Percentiles rank a stretch among this genome's conserved stretches.
These are phyloP conservation scores for Ogataea nitratoaversa DNA, from an alignment of 805 yeast species.

Conservation along the genomic window DNA sequence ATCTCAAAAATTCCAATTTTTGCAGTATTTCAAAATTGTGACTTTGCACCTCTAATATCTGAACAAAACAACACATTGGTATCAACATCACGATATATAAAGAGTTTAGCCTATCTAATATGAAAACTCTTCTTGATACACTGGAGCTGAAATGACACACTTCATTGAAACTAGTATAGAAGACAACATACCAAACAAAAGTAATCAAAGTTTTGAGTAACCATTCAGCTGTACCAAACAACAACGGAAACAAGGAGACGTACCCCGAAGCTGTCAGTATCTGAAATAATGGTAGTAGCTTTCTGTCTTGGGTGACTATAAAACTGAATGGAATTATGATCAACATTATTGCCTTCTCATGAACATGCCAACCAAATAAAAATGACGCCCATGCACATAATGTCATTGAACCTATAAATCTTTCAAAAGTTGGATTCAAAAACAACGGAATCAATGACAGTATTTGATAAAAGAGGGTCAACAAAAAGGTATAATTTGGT, in stretches of 20 bases:
- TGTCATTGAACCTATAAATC: slow-evolving; percentile 81
- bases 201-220: slow-evolving; percentile 73
- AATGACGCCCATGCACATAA: slow-evolving; percentile 89
- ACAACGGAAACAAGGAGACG: slow-evolving; percentile 82
- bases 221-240: slow-evolving; percentile 78
- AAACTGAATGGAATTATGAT: slow-evolving; percentile 86
- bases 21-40: slow-evolving; percentile 48
- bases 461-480: slow-evolving; percentile 82
- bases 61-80: slow-evolving; percentile 50
- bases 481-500: slow-evolving; percentile 70
- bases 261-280: slow-evolving; percentile 76
- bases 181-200: slow-evolving; percentile 79
- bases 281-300: slow-evolving; percentile 68
- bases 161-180: slow-evolving; percentile 66
- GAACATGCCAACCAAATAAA: slow-evolving; percentile 98
- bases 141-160: slow-evolving; percentile 47
- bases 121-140: slow-evolving; percentile 45
- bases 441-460: slow-evolving; percentile 71
- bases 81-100: slow-evolving; percentile 64
- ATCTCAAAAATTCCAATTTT: slow-evolving; percentile 65
- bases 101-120: slow-evolving; percentile 66
- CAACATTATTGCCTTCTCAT: slow-evolving; percentile 92
- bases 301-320: slow-evolving; percentile 63
- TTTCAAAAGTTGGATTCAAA: slow-evolving; percentile 64
- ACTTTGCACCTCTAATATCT: slow-evolving; percentile 52